These are phyloP conservation scores for Phytophthora melonis DNA, from an alignment of 352 stramenopile genomes.

Conservation along the genomic window DNA sequence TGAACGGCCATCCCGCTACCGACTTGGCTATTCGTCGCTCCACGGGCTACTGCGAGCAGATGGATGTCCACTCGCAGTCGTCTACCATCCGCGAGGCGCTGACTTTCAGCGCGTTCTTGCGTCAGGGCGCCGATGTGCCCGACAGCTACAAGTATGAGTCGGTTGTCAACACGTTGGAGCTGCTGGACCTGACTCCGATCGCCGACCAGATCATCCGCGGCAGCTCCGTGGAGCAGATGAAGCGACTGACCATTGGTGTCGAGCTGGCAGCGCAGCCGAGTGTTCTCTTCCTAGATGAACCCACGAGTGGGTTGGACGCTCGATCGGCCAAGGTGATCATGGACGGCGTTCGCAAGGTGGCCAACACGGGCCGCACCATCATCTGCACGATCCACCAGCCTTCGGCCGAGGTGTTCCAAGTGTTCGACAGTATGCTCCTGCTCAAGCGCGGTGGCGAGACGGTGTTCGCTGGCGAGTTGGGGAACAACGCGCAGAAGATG, in stretches of 20 bases:
- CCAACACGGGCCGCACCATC: slow-evolving; percentile 15
- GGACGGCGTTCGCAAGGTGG: slow-evolving; percentile 28
- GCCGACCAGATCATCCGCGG: slow-evolving; percentile 30
- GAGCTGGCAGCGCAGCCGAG: slow-evolving; percentile 22
- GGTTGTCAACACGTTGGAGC: slow-evolving; percentile 14
- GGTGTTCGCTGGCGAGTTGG: slow-evolving; percentile 18
- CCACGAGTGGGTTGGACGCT: slow-evolving; percentile 25
- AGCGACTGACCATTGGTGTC: slow-evolving; percentile 25
- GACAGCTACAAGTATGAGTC: slow-evolving; percentile 24
- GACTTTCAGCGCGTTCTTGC: slow-evolving; percentile 25
- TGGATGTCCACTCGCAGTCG: slow-evolving; percentile 25
- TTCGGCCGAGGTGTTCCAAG: slow-evolving; percentile 22
- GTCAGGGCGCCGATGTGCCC: slow-evolving; percentile 10
- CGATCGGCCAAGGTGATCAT: slow-evolving; percentile 30
- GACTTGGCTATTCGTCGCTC: slow-evolving; percentile 22
- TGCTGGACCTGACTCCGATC: slow-evolving; percentile 21
- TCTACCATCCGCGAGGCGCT: slow-evolving; percentile 22
- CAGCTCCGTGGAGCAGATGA: slow-evolving; percentile 35
- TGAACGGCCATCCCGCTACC: slow-evolving; percentile 21
- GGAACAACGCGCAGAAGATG: slow-evolving; percentile 23
- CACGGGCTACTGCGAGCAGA: slow-evolving; percentile 28
- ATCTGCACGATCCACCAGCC: slow-evolving; percentile 24
- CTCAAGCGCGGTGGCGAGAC: slow-evolving; percentile 26
- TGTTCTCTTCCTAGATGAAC: slow-evolving; percentile 29
- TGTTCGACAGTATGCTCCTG: slow-evolving; percentile 25